Conservation (phyloP, 192 early-diverging fungal species). For the Coemansia sp. region DNA sequence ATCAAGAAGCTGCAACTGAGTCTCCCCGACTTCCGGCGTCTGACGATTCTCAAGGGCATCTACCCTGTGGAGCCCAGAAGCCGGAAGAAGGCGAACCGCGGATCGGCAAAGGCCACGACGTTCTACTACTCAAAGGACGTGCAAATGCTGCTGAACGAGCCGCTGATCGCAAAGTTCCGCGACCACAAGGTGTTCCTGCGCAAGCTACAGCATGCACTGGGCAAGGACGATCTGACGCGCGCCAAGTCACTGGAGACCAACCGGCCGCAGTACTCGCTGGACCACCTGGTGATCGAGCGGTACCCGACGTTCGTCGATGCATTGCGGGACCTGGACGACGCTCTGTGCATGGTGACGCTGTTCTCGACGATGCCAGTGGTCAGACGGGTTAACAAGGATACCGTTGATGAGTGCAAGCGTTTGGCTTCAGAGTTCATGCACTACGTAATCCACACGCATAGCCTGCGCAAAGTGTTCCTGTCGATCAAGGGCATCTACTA, state of each 20-base stretch:
- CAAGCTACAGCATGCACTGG: slow-evolving; percentile 85
- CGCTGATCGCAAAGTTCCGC: slow-evolving; percentile 87
- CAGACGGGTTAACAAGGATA: slow-evolving; percentile 59
- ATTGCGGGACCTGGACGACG: slow-evolving; percentile 93
- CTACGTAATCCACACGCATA: slow-evolving; percentile 76
- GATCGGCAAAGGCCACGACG: slow-evolving; percentile 84
- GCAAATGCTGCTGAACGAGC: slow-evolving; percentile 91
- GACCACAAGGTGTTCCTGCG: slow-evolving; percentile 86
- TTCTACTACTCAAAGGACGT: slow-evolving; percentile 97
- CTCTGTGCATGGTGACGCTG: slow-evolving; percentile 93
- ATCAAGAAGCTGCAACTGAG: slow-evolving; percentile 93
- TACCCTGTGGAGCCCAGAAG: slow-evolving; percentile 95
- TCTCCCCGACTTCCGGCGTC: slow-evolving; percentile 91
- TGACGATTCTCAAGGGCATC: slow-evolving; percentile 98
- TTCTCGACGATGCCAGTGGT: slow-evolving; percentile 88
- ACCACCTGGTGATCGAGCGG: slow-evolving; percentile 94
- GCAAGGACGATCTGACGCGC: slow-evolving; percentile 74
- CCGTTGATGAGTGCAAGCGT: slow-evolving; percentile 74
- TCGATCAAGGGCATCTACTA: slow-evolving; percentile 99
- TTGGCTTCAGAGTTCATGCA: slow-evolving; percentile 92
- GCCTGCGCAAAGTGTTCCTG: slow-evolving; percentile 87
- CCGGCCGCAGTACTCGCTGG: slow-evolving; percentile 83
- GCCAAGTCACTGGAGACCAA: slow-evolving; percentile 75
- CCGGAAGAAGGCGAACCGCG: slow-evolving; percentile 91
- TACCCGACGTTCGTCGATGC: slow-evolving; percentile 95